phyloP scores from a whole-genome alignment of 2,329 filamentous ascomycete species.

The Myriangium duriaei region DNA sequence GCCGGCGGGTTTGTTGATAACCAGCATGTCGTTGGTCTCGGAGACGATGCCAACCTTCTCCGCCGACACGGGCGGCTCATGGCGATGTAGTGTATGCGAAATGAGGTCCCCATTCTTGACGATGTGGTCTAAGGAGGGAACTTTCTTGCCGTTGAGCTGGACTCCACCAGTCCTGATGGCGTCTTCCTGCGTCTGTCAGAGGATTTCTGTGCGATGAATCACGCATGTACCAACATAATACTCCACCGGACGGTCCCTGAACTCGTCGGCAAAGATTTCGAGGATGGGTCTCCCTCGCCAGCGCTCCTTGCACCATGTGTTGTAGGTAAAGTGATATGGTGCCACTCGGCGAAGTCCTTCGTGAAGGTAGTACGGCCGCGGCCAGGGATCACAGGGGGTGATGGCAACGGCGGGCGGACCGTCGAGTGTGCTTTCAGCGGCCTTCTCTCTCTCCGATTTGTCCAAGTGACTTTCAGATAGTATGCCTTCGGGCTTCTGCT shows the following conservation, averaged over 20 bases:
- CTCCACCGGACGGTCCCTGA: slow-evolving; percentile 70
- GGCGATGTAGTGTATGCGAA: slow-evolving; percentile 85
- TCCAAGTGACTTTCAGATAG: slow-evolving; percentile 11
- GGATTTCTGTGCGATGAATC: neutral
- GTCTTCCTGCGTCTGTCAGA: slow-evolving; percentile 38
- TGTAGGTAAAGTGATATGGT: slow-evolving; percentile 89
- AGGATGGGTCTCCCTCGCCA: slow-evolving; percentile 74
- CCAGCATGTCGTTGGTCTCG: slow-evolving; percentile 85
- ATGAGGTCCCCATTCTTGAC: slow-evolving; percentile 84
- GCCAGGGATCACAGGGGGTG: slow-evolving; percentile 47
- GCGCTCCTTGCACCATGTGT: slow-evolving; percentile 85
- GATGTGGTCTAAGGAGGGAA: slow-evolving; percentile 52
- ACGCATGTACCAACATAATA: slow-evolving; percentile 57
- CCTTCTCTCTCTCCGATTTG: slow-evolving; percentile 8
- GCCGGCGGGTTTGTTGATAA: slow-evolving; percentile 93
- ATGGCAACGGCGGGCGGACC: slow-evolving; percentile 37
- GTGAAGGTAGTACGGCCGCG: slow-evolving; percentile 68
- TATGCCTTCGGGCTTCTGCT: slow-evolving; percentile 14
- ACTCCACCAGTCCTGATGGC: slow-evolving; percentile 74
- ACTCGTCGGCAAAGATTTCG: slow-evolving; percentile 84
- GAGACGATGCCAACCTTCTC: slow-evolving; percentile 71
- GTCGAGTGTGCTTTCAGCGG: slow-evolving; percentile 26
- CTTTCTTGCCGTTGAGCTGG: slow-evolving; percentile 61
- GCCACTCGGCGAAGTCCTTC: slow-evolving; percentile 69
- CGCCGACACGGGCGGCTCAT: slow-evolving; percentile 84